These are phyloP conservation scores for Candida succiphila DNA, from an alignment of 805 yeast genomes.

Conservation along the genomic window DNA sequence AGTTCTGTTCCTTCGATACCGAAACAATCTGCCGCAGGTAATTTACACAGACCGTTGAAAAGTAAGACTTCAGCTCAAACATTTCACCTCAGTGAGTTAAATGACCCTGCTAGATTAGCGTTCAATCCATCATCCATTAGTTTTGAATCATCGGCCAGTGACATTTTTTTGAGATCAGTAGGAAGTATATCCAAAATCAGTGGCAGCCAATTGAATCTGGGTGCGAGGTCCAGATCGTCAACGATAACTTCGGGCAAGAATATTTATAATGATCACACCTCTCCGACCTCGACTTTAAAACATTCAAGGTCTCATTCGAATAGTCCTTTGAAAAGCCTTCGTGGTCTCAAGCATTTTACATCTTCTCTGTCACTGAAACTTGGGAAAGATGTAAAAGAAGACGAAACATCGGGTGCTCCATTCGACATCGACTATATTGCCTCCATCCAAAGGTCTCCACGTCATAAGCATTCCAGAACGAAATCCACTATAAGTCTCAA, in stretches of 20 bases:
- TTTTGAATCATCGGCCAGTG: conserved; percentile 4
- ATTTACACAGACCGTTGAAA: no score
- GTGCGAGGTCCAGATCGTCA: conserved; percentile 6
- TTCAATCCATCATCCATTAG: background rate
- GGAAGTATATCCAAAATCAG: conserved; percentile 3
- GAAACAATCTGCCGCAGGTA: background rate
- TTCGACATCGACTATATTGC: conserved; percentile 18
- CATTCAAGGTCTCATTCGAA: conserved; percentile 8
- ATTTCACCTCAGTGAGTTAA: no score
- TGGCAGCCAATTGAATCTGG: background rate
- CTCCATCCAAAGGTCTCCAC: conserved; percentile 18
- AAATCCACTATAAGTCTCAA: conserved; percentile 7
- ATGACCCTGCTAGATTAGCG: background rate
- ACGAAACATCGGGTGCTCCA: conserved; percentile 9
- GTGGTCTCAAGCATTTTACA: conserved; percentile 9
- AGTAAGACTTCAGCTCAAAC: no score
- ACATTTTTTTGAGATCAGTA: conserved; percentile 7
- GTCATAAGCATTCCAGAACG: conserved; percentile 9
- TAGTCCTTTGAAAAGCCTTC: conserved; percentile 18
- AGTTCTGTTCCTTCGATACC: background rate
- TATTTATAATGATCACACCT: no score
- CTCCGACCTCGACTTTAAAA: background rate
- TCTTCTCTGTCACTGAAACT: conserved; percentile 1
- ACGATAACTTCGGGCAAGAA: conserved; percentile 2
- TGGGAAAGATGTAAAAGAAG: background rate